phyloP scores from a whole-genome alignment of 2,329 filamentous ascomycete species.

The Xylaria sp. region DNA sequence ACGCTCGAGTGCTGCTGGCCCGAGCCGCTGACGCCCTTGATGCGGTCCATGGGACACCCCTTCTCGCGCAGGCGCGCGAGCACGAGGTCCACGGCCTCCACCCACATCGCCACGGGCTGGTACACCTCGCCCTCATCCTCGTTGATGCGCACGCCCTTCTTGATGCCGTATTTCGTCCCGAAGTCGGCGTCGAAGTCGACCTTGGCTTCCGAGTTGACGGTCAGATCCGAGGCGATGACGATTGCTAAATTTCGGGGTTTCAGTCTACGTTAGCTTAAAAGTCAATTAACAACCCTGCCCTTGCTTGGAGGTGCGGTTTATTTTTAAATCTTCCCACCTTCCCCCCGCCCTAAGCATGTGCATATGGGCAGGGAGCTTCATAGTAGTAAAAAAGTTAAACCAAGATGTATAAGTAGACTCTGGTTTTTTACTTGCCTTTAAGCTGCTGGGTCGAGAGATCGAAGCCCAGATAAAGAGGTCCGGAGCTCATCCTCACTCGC shows the following conservation, averaged over 20 bases:
- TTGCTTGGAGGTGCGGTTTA: neutral
- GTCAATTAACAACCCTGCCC: neutral
- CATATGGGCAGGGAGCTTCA: neutral
- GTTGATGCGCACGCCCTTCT: conserved; percentile 88
- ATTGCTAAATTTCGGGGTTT: conserved; percentile 67
- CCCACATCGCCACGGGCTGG: conserved; percentile 92
- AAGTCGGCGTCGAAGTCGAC: conserved; percentile 95
- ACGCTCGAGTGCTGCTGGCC: conserved; percentile 99
- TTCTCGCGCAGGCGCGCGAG: conserved; percentile 76
- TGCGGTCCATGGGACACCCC: conserved; percentile 76
- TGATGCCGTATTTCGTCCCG: conserved; percentile 76
- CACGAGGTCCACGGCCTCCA: conserved; percentile 91
- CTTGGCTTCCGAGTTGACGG: conserved; percentile 84
- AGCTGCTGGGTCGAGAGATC: conserved; percentile 97
- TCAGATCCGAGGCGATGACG: conserved; percentile 84
- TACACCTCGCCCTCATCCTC: conserved; percentile 88
- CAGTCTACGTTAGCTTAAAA: conserved; percentile 28
- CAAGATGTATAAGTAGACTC: neutral
- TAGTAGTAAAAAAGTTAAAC: neutral
- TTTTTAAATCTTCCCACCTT: neutral
- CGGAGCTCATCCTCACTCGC: conserved; percentile 52
- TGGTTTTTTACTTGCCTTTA: conserved; percentile 71
- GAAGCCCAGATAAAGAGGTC: conserved; percentile 86
- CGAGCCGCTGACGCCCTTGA: conserved; percentile 87
- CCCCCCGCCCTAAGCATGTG: neutral